Base-by-base conservation (phyloP, 2,329 filamentous ascomycete species). In the Dactylonectria macrodidyma region DNA sequence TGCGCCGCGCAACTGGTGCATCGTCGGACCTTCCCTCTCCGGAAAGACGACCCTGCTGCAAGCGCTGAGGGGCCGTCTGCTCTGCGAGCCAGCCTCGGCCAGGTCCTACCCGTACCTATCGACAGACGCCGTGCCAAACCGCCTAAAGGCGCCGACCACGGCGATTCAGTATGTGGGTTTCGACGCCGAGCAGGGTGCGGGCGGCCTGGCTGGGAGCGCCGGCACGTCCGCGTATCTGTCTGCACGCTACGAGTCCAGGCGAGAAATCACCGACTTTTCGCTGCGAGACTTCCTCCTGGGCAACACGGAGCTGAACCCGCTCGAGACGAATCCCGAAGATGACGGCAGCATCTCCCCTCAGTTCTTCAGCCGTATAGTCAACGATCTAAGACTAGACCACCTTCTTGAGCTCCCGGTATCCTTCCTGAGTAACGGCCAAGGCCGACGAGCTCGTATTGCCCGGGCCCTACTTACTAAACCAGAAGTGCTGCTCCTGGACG, bases 381-480 rank as follows among this genome's bases (percentile, higher is more conserved):
- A 78, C 7, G 92, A 97, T 73, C 82, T 99, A 62, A 88, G 88
- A 57, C 84, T 99, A 14, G 84, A 86, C 0, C 84, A 87, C 9
- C 84, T 98, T 52, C 83, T 97, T 1, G 87, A 92, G 46, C 91
- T 97, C 78, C 95, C 95, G 0, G 93, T 98, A 8, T 89, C 93
- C 26, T 97, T 96, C 78, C 82, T 99, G 62, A 98, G 95, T 78
- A 98, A 98, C 80, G 96, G 96, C 0, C 96, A 99, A 81, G 95
- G 93, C 7, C 87, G 95, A 70, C 86, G 96, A 62, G 93, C 95
- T 8, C 90, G 94, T 69, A 97, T 99, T 73, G 96, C 95, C 2
- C 93, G 94, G 74, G 95, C 95, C 0, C 82, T 99, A 58, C 85
- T 98, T 66, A 90, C 86, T 7, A 87, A 88, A 59, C 96, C 96